Evolutionary conservation across 2,329 filamentous ascomycete species (phyloP).

Genomic region (Fusarium humuli): DNA sequence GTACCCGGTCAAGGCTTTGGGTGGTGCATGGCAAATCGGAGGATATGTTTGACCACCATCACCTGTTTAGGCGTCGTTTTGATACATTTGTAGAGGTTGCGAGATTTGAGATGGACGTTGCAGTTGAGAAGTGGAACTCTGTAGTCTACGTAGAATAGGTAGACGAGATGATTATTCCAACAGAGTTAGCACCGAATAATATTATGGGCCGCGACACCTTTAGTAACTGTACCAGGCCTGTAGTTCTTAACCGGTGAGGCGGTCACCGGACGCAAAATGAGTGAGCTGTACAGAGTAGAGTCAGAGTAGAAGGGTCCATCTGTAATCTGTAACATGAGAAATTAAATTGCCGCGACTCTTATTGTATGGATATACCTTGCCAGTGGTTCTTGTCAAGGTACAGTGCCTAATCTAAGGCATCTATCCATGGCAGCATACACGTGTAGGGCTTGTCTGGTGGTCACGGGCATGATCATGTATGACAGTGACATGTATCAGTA

Average conservation of each 20-base stretch:
- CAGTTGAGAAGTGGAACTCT: constrained; percentile 38
- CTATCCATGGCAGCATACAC: constrained; percentile 12
- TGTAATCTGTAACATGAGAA: not conserved
- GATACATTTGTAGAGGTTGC: constrained; percentile 37
- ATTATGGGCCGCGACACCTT: constrained; percentile 28
- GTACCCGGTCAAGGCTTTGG: constrained; percentile 39
- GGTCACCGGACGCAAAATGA: constrained; percentile 32
- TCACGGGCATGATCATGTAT: constrained; percentile 10
- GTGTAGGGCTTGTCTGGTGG: constrained; percentile 14
- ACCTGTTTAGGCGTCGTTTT: constrained; percentile 7
- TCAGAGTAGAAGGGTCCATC: constrained; percentile 1
- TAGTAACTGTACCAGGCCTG: constrained; percentile 9
- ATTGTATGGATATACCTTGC: not conserved
- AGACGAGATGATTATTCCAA: constrained; percentile 8
- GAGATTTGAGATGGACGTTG: constrained; percentile 37
- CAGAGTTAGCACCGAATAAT: constrained; percentile 14
- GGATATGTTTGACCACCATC: constrained; percentile 15
- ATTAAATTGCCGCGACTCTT: not conserved
- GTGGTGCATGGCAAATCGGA: constrained; percentile 25
- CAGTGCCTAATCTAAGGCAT: constrained; percentile 5
- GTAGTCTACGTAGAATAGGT: constrained; percentile 25
- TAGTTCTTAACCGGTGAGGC: constrained; percentile 33
- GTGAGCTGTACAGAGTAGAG: constrained; percentile 27
- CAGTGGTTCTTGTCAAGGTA: constrained; percentile 11
- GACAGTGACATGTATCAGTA: not conserved